phyloP scores from a whole-genome alignment of 257 asterid genomes.

The Nicotiana noctiflora region DNA sequence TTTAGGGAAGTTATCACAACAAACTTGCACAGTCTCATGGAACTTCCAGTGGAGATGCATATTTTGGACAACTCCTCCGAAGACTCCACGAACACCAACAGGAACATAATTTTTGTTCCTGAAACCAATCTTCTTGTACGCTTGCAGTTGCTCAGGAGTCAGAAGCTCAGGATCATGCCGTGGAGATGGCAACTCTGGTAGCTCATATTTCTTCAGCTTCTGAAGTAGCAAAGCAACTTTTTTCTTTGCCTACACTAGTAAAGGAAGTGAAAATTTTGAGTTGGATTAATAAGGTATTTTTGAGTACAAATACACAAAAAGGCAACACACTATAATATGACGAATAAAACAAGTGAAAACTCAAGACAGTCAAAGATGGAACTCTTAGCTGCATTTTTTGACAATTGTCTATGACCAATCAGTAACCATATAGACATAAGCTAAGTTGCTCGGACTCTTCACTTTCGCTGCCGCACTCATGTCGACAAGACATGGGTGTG shows the following conservation, averaged over 20 bases:
- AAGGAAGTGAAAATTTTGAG: constrained; percentile 12
- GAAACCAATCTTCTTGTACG: constrained; percentile 87
- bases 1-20: constrained; percentile 90
- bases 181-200: constrained; percentile 92
- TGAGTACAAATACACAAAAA: background rate
- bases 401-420: background rate
- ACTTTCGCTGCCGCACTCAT: too few species aligned
- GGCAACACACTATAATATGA: background rate
- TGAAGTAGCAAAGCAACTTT: constrained; percentile 93
- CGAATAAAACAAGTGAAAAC: background rate
- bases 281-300: constrained; percentile 3
- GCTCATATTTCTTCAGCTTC: constrained; percentile 88
- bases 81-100: constrained; percentile 98
- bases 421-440: background rate
- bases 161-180: constrained; percentile 94
- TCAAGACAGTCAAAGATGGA: background rate
- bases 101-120: constrained; percentile 87
- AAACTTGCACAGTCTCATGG: constrained; percentile 96
- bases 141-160: constrained; percentile 84
- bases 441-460: too few species aligned
- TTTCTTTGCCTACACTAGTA: constrained; percentile 82
- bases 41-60: constrained; percentile 99
- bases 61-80: constrained; percentile 97
- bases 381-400: background rate
- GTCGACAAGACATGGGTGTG: too few species aligned